Percentiles rank a stretch among this genome's conserved stretches.
phyloP scores from a whole-genome alignment of 1,284 basidiomycete species.

The Cryptococcus maquisensis region DNA sequence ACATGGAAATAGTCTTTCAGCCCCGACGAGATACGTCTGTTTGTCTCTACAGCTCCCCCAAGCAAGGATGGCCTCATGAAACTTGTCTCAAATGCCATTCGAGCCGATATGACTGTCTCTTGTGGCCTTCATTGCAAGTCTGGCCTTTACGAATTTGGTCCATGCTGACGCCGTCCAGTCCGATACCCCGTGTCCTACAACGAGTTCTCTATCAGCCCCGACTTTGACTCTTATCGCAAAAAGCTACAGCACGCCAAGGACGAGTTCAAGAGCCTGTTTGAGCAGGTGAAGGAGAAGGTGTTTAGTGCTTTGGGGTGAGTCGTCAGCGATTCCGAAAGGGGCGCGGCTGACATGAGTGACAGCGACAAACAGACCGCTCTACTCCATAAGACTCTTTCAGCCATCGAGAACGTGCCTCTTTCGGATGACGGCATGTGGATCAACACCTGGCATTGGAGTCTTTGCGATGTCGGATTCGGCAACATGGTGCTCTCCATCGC shows the following conservation, averaged over 20 bases:
- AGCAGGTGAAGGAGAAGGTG: conserved; percentile 86
- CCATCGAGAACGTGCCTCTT: conserved; percentile 57
- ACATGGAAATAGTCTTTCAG: not conserved
- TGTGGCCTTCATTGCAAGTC: conserved; percentile 78
- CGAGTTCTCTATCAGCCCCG: conserved; percentile 88
- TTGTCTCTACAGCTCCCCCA: conserved; percentile 87
- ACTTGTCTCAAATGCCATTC: conserved; percentile 82
- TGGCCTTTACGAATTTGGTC: not conserved
- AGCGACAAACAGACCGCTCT: conserved; percentile 79
- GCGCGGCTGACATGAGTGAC: not conserved
- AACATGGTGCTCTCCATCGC: conserved; percentile 80
- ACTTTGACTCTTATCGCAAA: conserved; percentile 81
- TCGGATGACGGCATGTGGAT: conserved; percentile 72
- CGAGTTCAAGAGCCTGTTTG: conserved; percentile 86
- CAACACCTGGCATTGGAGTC: conserved; percentile 98
- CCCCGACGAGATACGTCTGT: conserved; percentile 64
- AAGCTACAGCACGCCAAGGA: conserved; percentile 78
- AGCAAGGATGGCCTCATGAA: conserved; percentile 89
- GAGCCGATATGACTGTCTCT: conserved; percentile 90
- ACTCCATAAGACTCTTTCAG: conserved; percentile 82
- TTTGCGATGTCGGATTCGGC: conserved; percentile 88
- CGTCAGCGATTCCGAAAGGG: not conserved
- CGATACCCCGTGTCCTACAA: conserved; percentile 95
- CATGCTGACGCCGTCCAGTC: conserved; percentile 50
- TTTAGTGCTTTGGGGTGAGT: conserved; percentile 77